These are phyloP conservation scores for Xylariomycetidae sp. DNA, from an alignment of 2,329 filamentous ascomycete species.

Conservation along the genomic window DNA sequence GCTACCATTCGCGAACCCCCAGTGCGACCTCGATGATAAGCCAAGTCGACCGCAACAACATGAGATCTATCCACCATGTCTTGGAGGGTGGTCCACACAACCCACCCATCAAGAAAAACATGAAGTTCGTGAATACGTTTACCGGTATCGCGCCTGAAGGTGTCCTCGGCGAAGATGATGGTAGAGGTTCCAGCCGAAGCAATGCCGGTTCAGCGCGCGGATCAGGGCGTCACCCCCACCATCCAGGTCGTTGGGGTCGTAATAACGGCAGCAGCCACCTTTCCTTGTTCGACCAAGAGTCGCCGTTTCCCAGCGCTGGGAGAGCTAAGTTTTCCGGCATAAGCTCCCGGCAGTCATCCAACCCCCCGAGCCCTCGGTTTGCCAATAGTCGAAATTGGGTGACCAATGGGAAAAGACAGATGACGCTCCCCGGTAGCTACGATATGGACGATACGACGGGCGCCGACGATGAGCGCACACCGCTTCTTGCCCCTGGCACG, in stretches of 20 bases:
- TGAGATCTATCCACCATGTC: slow-evolving; percentile 61
- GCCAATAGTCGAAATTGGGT: slow-evolving; percentile 19
- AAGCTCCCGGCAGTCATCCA: slow-evolving; percentile 53
- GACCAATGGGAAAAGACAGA: slow-evolving; percentile 42
- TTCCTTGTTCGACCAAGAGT: slow-evolving; percentile 71
- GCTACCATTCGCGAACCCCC: slow-evolving; percentile 89
- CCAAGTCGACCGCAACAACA: slow-evolving; percentile 54
- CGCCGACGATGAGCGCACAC: slow-evolving; percentile 83
- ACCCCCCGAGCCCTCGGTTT: slow-evolving; percentile 64
- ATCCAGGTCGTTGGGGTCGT: slow-evolving; percentile 67
- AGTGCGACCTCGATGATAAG: slow-evolving; percentile 82
- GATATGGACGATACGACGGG: slow-evolving; percentile 76
- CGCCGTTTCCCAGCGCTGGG: slow-evolving; percentile 65
- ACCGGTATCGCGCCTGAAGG: slow-evolving; percentile 51
- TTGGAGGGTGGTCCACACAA: slow-evolving; percentile 50
- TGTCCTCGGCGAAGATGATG: slow-evolving; percentile 59
- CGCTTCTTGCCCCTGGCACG: slow-evolving; percentile 56
- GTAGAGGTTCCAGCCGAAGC: slow-evolving; percentile 56
- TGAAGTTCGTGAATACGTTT: slow-evolving; percentile 90
- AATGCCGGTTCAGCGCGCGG: slow-evolving; percentile 58
- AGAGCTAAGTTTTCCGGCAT: slow-evolving; percentile 56
- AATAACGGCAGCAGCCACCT: slow-evolving; percentile 60
- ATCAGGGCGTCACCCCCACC: slow-evolving; percentile 70
- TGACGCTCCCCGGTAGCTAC: slow-evolving; percentile 59
- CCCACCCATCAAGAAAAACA: slow-evolving; percentile 75